Conservation (phyloP, 306 rosid genomes). For the Elaeagnus macrophylla region DNA sequence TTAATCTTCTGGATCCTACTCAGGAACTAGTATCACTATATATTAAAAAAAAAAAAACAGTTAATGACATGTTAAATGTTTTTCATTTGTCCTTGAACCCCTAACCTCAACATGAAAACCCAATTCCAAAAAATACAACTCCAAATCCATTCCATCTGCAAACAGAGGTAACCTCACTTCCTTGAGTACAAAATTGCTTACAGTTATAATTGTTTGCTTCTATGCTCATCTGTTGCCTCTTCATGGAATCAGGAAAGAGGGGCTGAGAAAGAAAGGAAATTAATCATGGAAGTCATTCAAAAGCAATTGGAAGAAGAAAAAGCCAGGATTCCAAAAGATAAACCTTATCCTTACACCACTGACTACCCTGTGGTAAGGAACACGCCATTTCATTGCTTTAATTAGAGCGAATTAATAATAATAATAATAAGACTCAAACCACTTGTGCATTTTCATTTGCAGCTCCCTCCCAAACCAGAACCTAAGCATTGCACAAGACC, state of each 20-base stretch:
- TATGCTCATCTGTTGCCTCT: not conserved
- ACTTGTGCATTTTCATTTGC: constrained; percentile 2
- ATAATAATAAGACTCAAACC: no score
- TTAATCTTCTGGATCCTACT: constrained; percentile 1
- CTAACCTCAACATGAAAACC: constrained; percentile 37
- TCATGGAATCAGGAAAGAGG: constrained; percentile 77
- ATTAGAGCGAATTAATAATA: no score
- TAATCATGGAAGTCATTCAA: constrained; percentile 44
- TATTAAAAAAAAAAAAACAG: no score
- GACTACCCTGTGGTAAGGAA: constrained; percentile 90
- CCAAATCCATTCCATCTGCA: constrained; percentile 85
- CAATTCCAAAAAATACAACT: constrained; percentile 56
- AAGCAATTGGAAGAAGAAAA: constrained; percentile 76
- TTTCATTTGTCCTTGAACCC: constrained; percentile 69
- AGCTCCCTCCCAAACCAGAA: constrained; percentile 93
- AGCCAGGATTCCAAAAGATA: constrained; percentile 79
- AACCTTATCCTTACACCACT: constrained; percentile 88
- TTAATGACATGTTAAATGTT: not conserved
- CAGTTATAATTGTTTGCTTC: no score
- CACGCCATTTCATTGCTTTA: constrained; percentile 4
- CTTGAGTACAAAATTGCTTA: not conserved
- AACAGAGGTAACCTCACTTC: constrained; percentile 57
- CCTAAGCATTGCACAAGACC: constrained; percentile 75
- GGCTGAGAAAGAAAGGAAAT: constrained; percentile 64
- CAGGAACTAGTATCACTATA: not conserved